phyloP scores from a whole-genome alignment of 371 early-diverging fungal genomes.

The Fennellomyces sp. region DNA sequence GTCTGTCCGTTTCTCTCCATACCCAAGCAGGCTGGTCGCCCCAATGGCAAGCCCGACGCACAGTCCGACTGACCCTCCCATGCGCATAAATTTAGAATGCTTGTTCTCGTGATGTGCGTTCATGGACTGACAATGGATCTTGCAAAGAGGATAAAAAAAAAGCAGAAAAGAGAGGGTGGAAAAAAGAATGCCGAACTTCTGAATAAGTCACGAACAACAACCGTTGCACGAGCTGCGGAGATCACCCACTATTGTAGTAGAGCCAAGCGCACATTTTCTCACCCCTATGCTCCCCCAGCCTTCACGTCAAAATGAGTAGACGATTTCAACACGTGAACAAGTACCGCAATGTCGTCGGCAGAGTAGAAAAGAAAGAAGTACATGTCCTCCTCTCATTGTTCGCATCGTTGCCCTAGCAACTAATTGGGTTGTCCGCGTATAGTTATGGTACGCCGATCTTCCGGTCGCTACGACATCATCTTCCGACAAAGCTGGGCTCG shows the following conservation, averaged over 20 bases:
- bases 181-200: too few species aligned
- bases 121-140: not conserved
- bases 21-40: constrained; percentile 18
- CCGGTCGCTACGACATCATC: constrained; percentile 42
- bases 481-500: constrained; percentile 51
- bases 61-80: constrained; percentile 22
- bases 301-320: constrained; percentile 29
- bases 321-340: constrained; percentile 59
- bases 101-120: constrained; percentile 7
- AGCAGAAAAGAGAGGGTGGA: constrained; percentile 3
- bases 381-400: not conserved
- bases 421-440: too few species aligned
- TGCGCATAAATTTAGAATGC: constrained; percentile 12
- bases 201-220: too few species aligned
- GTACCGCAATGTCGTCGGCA: constrained; percentile 67
- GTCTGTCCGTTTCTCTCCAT: too few species aligned
- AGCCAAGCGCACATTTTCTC: too few species aligned
- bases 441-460: constrained; percentile 66
- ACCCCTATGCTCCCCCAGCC: too few species aligned
- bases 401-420: constrained; percentile 23
- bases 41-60: constrained; percentile 21
- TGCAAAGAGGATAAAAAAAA: not conserved
- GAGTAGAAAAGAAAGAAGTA: constrained; percentile 63
- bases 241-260: too few species aligned
- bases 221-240: too few species aligned